Percentiles rank a stretch among this genome's conserved stretches.
phyloP scores from a whole-genome alignment of 2,329 filamentous ascomycete genomes.

The Cladobotryum mycophilum region DNA sequence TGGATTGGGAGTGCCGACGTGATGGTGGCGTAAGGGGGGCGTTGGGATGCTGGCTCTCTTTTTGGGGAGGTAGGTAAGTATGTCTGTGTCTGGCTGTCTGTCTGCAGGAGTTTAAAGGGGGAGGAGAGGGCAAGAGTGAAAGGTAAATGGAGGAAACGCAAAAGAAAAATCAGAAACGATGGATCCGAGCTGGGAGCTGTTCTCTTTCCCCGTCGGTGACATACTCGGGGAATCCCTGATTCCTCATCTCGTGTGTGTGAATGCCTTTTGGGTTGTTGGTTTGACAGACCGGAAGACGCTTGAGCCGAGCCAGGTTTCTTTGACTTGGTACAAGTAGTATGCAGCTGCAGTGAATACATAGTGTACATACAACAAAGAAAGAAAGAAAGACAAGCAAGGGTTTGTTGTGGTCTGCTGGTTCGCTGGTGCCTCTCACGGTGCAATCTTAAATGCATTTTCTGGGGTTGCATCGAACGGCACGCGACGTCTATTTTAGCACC shows the following conservation, averaged over 20 bases:
- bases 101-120: too few relatives aligned
- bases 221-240: neutral
- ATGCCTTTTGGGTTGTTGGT: too few relatives aligned
- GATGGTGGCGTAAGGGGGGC: too few relatives aligned
- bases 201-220: neutral
- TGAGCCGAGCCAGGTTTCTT: neutral
- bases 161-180: neutral
- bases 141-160: neutral
- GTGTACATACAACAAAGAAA: too few relatives aligned
- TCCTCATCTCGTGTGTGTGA: neutral
- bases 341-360: too few relatives aligned
- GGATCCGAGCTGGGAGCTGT: neutral
- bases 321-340: neutral
- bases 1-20: too few relatives aligned
- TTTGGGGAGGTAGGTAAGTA: too few relatives aligned
- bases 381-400: too few relatives aligned
- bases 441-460: neutral
- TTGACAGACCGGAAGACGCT: neutral
- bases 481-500: constrained; percentile 1
- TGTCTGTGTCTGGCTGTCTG: too few relatives aligned
- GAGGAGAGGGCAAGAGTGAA: too few relatives aligned
- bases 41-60: too few relatives aligned
- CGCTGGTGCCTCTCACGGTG: neutral
- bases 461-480: constrained; percentile 7
- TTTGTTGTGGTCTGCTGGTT: too few relatives aligned